Evolutionary conservation across 1,284 basidiomycete species (phyloP), one percentile per base, ranked within the genome.

Genomic region (Thecaphora thlaspeos): DNA sequence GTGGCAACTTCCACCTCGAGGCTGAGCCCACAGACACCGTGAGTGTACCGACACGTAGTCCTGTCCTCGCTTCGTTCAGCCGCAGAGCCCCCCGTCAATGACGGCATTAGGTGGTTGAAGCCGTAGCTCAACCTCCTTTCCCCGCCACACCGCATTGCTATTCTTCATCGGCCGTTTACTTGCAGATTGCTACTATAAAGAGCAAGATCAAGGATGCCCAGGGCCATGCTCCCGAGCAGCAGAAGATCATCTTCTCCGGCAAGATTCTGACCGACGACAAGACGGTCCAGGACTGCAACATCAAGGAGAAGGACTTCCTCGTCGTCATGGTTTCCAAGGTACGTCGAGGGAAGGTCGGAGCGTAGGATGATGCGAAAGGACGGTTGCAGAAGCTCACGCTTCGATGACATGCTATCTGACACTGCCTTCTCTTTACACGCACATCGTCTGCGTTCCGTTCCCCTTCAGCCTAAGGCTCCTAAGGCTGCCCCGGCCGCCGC

Each of bases 241-340:
- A 96, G 81, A 99, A 97, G 83, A 83, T 99, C 73, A 98, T 99
- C 80, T 97, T 91, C 80, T 87, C 91, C 44, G 94, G 94, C 58
- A 95, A 96, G 82, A 89, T 99, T 44, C 83, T 98, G 37, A 80
- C 85, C 18, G 92, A 99, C 80, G 85, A 87, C 55, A 92, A 92
- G 82, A 88, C 88, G 1, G 84, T 99, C 37, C 89, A 86, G 65
- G 88, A 88, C 52, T 90, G 88, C 76, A 87, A 88, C 57, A 90
- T 98, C 82, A 94, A 96, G 81, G 94, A 98, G 81, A 98, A 96
- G 82, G 94, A 96, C 48, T 99, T 99, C 82, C 82, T 98, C 55
- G 95, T 99, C 18, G 85, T 98, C 43, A 98, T 98, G 94, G 90
- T 97, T 41, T 87, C 91, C 49, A 98, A 96, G 86, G 91, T 92